These are phyloP conservation scores for Ciborinia camelliae DNA, from an alignment of 2,329 filamentous ascomycete species.

Conservation along the genomic window DNA sequence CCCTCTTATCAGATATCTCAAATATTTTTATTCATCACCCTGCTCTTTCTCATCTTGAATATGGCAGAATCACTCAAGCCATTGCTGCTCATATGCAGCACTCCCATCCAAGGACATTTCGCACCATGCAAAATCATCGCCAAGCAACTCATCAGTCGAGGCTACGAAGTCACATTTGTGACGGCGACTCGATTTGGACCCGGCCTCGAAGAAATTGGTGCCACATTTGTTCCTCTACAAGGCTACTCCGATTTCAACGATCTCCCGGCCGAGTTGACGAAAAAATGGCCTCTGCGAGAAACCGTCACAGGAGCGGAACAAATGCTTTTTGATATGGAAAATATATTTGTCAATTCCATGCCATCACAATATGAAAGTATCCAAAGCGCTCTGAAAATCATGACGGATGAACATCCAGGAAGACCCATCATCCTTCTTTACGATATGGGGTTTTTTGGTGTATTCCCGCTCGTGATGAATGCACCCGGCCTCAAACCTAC, in stretches of 20 bases:
- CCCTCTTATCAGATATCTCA: background rate
- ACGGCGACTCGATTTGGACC: conserved; percentile 39
- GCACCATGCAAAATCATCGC: conserved; percentile 21
- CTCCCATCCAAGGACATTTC: conserved; percentile 22
- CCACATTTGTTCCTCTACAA: conserved; percentile 38
- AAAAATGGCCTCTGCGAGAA: background rate
- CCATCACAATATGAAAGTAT: background rate
- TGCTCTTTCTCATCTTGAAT: background rate
- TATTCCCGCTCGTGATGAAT: conserved; percentile 34
- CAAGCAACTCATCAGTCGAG: conserved; percentile 34
- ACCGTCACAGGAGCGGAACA: background rate
- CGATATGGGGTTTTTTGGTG: background rate
- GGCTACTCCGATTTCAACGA: conserved; percentile 27
- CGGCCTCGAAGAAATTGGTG: conserved; percentile 40
- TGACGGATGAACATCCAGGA: conserved; percentile 4
- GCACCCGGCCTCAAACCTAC: conserved; percentile 39
- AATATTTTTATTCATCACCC: background rate
- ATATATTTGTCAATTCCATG: background rate
- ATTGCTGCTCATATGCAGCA: conserved; percentile 4
- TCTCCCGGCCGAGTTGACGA: background rate
- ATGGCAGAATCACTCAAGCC: background rate
- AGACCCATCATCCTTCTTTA: background rate
- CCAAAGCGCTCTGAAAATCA: background rate
- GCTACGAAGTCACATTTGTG: conserved; percentile 45
- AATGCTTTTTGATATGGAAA: background rate